Base-by-base conservation (phyloP, 306 rosid genomes). In the Inga oerstediana region DNA sequence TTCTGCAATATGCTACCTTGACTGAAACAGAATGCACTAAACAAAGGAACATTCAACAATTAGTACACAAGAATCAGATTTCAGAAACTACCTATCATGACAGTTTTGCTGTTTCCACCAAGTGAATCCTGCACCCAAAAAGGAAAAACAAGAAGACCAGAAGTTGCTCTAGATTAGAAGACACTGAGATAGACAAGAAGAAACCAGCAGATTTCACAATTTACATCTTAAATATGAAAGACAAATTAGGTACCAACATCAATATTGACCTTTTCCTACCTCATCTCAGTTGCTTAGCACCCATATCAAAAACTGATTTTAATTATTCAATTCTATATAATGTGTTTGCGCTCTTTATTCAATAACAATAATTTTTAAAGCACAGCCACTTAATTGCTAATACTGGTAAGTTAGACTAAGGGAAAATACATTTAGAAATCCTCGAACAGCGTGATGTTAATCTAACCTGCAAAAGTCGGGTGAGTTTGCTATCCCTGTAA, bases 21-120 rank as follows among this genome's bases (percentile, higher is more conserved):
- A 70, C 46, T 66, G 75, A 88, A 48, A 49, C 43, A 72, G 52
- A 87, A 58, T 75, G 56, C 74, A 80, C 71, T 46, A 37, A 85
- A 73, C 61, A 51, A 41, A 76, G 76, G 62, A 79, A 78, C 45
- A 66, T 71, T 78, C 70, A 27, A 46, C 76, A 46, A 67, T 75
- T 62, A 43, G 73, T 41, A 69, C 35, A 67, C 24, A 77, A 44
- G 64, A 85, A 67, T 82, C 62, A 77, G 67, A 56, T 59, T 79
- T 85, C 46, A 49, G 84, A 49, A 49, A 59, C 87, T 91, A 93
- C 97, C 97, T 91, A 93, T 91, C 97, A 93, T 93, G 73, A 93
- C 92, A 61, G 97, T 91, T 87, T 89, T 93, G 91, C 95, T 93
- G 89, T 91, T 93, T 86, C 97, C 97, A 76, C 97, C 97, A 46